Conservation (phyloP, 176 grass and related monocot species). For the Poa pratensis region DNA sequence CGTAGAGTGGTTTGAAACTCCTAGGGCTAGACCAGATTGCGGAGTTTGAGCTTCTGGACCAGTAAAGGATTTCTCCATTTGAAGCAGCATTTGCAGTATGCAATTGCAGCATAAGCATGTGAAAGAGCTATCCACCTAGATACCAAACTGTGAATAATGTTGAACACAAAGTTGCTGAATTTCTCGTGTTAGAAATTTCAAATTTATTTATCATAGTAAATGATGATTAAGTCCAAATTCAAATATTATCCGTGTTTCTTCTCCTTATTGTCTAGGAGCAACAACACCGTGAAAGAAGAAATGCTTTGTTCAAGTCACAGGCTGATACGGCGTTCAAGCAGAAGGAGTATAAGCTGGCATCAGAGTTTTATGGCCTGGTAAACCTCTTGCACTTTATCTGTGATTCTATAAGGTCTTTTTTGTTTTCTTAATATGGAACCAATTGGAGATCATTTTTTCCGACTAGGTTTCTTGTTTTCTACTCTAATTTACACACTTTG, state of each 20-base stretch:
- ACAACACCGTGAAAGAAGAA: neutral
- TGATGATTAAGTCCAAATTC: neutral
- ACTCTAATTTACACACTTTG: neutral
- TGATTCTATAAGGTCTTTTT: neutral
- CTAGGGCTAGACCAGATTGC: neutral
- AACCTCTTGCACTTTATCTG: constrained; percentile 22
- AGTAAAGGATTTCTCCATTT: neutral
- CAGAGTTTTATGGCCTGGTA: constrained; percentile 24
- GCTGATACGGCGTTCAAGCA: constrained; percentile 18
- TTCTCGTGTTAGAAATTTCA: neutral
- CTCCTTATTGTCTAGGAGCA: constrained; percentile 27
- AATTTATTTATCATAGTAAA: constrained; percentile 16
- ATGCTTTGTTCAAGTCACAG: constrained; percentile 1
- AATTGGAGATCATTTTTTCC: neutral
- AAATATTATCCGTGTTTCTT: constrained; percentile 9
- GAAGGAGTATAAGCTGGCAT: constrained; percentile 34
- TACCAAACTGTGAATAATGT: neutral
- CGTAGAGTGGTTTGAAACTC: neutral
- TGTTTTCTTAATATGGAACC: neutral
- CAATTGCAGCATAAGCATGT: neutral
- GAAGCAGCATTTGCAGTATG: neutral
- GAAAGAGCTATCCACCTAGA: neutral
- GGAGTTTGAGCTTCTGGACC: neutral
- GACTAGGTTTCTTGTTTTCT: neutral
- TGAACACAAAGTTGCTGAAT: neutral